phyloP scores from a whole-genome alignment of 306 rosid species.

The Oxytropis ochrocephala region DNA sequence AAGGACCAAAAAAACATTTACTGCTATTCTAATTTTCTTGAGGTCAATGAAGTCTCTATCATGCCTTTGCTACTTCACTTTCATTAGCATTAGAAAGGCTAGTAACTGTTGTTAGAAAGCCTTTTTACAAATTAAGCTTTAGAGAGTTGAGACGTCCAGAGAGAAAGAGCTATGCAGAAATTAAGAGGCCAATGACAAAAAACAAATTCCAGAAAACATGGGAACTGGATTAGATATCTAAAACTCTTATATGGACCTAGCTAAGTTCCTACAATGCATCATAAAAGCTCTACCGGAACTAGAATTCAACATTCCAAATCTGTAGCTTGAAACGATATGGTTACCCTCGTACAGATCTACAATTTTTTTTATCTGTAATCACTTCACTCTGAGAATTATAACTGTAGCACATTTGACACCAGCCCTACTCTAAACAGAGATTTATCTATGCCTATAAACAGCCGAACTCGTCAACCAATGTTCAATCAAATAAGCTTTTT shows the following conservation, averaged over 20 bases:
- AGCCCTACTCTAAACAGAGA: background rate
- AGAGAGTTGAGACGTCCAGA: background rate
- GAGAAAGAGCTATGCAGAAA: background rate
- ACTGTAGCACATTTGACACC: background rate
- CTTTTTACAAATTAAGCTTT: background rate
- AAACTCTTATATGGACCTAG: background rate
- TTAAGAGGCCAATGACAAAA: background rate
- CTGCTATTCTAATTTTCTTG: background rate
- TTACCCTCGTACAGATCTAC: background rate
- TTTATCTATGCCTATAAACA: background rate
- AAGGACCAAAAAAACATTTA: too few species aligned
- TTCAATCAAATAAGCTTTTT: background rate
- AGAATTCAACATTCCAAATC: background rate
- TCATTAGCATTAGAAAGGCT: background rate
- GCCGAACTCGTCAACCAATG: background rate
- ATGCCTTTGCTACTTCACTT: background rate
- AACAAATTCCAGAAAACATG: background rate
- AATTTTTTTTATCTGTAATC: background rate
- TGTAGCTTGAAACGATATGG: background rate
- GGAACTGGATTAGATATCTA: background rate
- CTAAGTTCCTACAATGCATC: background rate
- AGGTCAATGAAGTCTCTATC: background rate
- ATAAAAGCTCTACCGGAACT: background rate
- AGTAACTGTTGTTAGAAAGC: background rate
- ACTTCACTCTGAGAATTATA: background rate